Percentiles rank a stretch among this genome's conserved stretches.
These are phyloP conservation scores for Cordyceps fumosorosea DNA, from an alignment of 2,329 filamentous ascomycete genomes.

Conservation along the genomic window DNA sequence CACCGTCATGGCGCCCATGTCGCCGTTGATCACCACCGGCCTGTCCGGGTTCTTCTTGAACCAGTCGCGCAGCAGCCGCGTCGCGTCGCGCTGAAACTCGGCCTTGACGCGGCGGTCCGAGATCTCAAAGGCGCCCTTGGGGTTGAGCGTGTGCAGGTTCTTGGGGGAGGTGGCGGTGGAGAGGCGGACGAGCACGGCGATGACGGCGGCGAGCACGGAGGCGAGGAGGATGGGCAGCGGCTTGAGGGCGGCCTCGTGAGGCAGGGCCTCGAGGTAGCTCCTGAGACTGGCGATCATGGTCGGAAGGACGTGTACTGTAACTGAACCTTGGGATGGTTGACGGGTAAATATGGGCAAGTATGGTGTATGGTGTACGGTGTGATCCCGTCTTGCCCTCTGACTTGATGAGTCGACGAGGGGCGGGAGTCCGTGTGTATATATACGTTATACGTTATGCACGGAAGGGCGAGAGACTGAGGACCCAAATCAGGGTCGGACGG, in stretches of 20 bases:
- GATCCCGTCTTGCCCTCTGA: neutral
- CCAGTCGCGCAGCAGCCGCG: conserved; percentile 6
- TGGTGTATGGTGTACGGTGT: too few relatives aligned
- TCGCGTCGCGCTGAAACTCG: neutral
- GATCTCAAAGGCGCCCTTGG: conserved; percentile 9
- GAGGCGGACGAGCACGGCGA: conserved; percentile 1
- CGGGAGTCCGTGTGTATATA: neutral
- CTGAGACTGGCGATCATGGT: conserved; percentile 6
- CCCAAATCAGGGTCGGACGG: neutral
- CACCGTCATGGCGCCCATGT: conserved; percentile 17
- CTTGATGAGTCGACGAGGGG: neutral
- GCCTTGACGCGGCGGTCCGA: conserved; percentile 1
- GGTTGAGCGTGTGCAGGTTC: conserved; percentile 9
- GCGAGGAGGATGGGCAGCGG: conserved; percentile 10
- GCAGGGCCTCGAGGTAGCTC: conserved; percentile 8
- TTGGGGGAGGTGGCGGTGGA: neutral
- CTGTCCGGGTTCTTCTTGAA: conserved; percentile 11
- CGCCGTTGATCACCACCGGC: conserved; percentile 11
- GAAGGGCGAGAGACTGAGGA: neutral
- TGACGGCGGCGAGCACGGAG: conserved; percentile 9
- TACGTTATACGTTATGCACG: too few relatives aligned
- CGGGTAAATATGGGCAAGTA: neutral
- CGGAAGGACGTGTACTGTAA: neutral
- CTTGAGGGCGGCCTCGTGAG: neutral
- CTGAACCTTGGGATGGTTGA: neutral